Evolutionary conservation across 495 filamentous ascomycete genomes (phyloP), one percentile per base, ranked within the genome.

Genomic region (Astrothelium macrocarpum): DNA sequence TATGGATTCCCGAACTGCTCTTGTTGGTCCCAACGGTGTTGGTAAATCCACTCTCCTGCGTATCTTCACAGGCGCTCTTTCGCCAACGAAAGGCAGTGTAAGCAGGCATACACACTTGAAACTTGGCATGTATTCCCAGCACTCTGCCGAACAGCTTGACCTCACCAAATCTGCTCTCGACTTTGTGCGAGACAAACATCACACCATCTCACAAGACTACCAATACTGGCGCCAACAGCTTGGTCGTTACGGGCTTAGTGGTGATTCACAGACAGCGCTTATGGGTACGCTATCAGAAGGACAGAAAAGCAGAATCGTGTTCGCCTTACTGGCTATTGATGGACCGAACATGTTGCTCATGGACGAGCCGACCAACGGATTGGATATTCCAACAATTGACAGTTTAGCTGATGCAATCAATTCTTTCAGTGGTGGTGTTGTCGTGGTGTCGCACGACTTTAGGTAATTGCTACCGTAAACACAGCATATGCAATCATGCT

Each of bases 181-280:
- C 76, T 99, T 99, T 71, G 93, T 97, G 62, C 86, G 94, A 64
- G 94, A 97, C 80, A 96, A 94, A 79, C 96, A 96, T 79, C 75
- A 79, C 64, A 81, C 87, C 68, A 89, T 91, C 77, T 87, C 83
- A 63, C 94, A 99, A 74, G 94, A 99, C 73, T 96, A 96, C 83
- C 94, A 99, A 79, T 99, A 95, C 81, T 99, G 94, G 94, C 83
- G 94, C 71, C 95, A 97, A 78, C 91, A 94, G 80, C 88, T 99
- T 29, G 94, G 94, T 67, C 82, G 85, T 67, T 99, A 97, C 72
- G 94, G 94, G 73, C 81, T 99, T 59, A 87, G 83, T 32, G 94
- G 94, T 73, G 90, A 96, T 65, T 78, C 90, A 61, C 94, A 99
- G 81, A 99, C 95, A 20, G 91, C 94, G 62, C 81, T 97, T 69